Conservation (phyloP, 192 early-diverging fungal genomes). For the Helicostylum pulchrum region DNA sequence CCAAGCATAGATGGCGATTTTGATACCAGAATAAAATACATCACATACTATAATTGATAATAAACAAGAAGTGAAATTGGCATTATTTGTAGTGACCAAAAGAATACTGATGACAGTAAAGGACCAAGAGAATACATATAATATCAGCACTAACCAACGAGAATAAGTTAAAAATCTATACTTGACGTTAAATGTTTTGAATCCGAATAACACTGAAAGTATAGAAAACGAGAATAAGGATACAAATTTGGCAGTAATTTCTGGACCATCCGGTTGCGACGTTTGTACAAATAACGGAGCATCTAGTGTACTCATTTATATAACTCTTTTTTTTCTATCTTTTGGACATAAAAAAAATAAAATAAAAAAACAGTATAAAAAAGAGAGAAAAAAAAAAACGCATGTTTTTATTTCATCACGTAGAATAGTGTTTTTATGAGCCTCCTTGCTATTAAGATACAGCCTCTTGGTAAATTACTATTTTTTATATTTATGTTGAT, state of each 20-base stretch:
- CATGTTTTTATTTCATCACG: too few species aligned
- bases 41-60: constrained; percentile 42
- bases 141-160: constrained; percentile 35
- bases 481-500: too few species aligned
- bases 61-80: constrained; percentile 35
- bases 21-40: constrained; percentile 42
- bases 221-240: constrained; percentile 23
- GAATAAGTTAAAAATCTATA: constrained; percentile 32
- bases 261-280: constrained; percentile 24
- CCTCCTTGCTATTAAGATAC: too few species aligned
- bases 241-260: constrained; percentile 25
- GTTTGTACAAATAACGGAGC: background rate
- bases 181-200: constrained; percentile 25
- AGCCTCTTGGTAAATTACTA: too few species aligned
- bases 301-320: too few species aligned
- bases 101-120: constrained; percentile 38
- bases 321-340: too few species aligned
- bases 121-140: constrained; percentile 46
- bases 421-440: too few species aligned
- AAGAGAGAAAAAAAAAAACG: too few species aligned
- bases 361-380: too few species aligned
- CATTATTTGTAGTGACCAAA: constrained; percentile 45
- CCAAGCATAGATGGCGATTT: constrained; percentile 45
- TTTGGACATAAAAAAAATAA: too few species aligned
- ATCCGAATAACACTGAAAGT: constrained; percentile 25